phyloP scores from a whole-genome alignment of 805 yeast genomes.

The Wickerhamiella vanderwaltii region DNA sequence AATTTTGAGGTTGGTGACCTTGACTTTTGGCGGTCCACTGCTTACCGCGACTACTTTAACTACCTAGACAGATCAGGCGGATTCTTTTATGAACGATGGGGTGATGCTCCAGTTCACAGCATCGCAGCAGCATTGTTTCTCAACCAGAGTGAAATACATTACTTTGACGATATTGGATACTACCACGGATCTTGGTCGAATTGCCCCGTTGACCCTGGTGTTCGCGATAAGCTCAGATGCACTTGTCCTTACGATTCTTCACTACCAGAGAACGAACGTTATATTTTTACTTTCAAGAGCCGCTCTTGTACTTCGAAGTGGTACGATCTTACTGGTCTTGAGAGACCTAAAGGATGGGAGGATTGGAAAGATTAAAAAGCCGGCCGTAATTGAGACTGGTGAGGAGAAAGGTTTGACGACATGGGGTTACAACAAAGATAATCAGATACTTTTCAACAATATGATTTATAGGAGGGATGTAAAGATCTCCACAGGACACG shows the following conservation, averaged over 20 bases:
- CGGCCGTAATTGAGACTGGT: neutral
- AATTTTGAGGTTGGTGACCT: conserved; percentile 68
- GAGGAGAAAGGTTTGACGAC: neutral
- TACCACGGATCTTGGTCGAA: conserved; percentile 48
- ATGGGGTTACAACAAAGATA: neutral
- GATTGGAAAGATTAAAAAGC: conserved; percentile 16
- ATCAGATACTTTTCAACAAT: neutral
- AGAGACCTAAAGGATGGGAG: conserved; percentile 26
- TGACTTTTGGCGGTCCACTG: conserved; percentile 49
- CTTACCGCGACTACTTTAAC: conserved; percentile 49
- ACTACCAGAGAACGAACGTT: conserved; percentile 21
- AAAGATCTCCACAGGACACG: too few relatives aligned
- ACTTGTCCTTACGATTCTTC: conserved; percentile 51
- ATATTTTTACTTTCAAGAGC: conserved; percentile 31
- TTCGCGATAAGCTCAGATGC: conserved; percentile 52
- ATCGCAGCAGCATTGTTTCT: conserved; percentile 55
- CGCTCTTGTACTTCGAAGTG: conserved; percentile 31
- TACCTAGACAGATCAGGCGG: conserved; percentile 59
- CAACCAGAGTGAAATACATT: conserved; percentile 47
- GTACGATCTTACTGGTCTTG: conserved; percentile 24
- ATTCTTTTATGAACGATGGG: conserved; percentile 82
- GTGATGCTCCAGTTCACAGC: conserved; percentile 86
- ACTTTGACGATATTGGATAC: conserved; percentile 66
- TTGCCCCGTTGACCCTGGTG: conserved; percentile 45
- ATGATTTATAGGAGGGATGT: neutral